Evolutionary conservation across 257 asterid species (phyloP).

Genomic region (Fraxinus anomala): DNA sequence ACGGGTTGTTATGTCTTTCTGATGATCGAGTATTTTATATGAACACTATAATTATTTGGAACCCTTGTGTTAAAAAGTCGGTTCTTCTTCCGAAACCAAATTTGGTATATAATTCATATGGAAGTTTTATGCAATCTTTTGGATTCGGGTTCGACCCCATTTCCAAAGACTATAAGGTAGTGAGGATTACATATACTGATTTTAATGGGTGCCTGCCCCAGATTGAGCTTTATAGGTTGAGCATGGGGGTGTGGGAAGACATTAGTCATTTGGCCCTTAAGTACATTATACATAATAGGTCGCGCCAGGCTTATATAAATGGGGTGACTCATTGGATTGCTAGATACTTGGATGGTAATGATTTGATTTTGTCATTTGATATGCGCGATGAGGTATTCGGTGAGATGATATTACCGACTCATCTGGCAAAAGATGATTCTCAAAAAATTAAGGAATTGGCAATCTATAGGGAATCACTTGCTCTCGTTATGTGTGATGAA

Average conservation of each 20-base stretch:
- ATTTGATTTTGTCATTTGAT: constrained; percentile 41
- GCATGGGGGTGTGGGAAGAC: constrained; percentile 47
- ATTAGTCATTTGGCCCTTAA: constrained; percentile 30
- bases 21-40: constrained; percentile 41
- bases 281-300: constrained; percentile 23
- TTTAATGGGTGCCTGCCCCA: constrained; percentile 23
- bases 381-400: constrained; percentile 39
- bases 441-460: constrained; percentile 27
- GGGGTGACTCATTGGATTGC: constrained; percentile 51
- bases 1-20: constrained; percentile 51
- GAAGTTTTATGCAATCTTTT: constrained; percentile 37
- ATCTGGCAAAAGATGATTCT: constrained; percentile 10
- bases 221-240: constrained; percentile 46
- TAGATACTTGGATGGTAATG: constrained; percentile 3
- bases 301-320: constrained; percentile 26
- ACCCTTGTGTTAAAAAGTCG: constrained; percentile 40
- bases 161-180: constrained; percentile 40
- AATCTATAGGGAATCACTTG: constrained; percentile 31
- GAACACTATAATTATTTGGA: constrained; percentile 48
- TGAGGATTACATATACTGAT: constrained; percentile 40
- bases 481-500: constrained; percentile 24
- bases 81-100: constrained; percentile 45
- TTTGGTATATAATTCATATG: constrained; percentile 35
- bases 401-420: constrained; percentile 34
- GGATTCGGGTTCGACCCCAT: constrained; percentile 50